phyloP scores from a whole-genome alignment of 176 grass and related monocot genomes.

The Elymus sibiricus region DNA sequence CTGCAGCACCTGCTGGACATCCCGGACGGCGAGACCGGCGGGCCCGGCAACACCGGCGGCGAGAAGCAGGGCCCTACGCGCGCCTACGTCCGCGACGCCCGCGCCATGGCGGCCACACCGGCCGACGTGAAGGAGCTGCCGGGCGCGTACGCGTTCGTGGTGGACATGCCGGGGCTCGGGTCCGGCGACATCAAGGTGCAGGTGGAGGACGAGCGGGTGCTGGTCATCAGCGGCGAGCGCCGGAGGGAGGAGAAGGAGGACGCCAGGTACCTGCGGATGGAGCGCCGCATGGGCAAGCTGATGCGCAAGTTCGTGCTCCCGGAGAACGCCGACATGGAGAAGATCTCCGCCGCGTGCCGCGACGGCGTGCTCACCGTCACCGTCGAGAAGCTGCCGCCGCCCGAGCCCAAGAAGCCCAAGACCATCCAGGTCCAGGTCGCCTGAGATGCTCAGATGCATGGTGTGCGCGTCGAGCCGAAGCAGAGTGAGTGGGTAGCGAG shows the following conservation, averaged over 20 bases:
- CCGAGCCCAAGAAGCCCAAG: conserved; percentile 85
- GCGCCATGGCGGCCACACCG: conserved; percentile 68
- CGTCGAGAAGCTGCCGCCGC: conserved; percentile 67
- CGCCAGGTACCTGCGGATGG: conserved; percentile 72
- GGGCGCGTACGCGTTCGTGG: conserved; percentile 54
- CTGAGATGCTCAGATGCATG: too few relatives aligned
- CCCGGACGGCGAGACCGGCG: conserved; percentile 41
- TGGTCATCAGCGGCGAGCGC: conserved; percentile 76
- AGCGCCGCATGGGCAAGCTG: conserved; percentile 78
- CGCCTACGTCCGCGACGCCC: conserved; percentile 70
- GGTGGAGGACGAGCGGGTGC: conserved; percentile 72
- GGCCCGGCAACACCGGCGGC: neutral
- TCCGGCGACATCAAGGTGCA: conserved; percentile 82
- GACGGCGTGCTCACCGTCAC: conserved; percentile 68
- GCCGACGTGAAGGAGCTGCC: conserved; percentile 81
- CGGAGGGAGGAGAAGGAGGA: conserved; percentile 65
- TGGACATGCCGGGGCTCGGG: conserved; percentile 83
- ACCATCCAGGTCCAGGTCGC: conserved; percentile 59
- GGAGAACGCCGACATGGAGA: conserved; percentile 61
- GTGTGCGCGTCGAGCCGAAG: too few relatives aligned
- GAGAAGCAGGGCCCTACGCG: conserved; percentile 47
- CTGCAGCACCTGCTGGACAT: conserved; percentile 62
- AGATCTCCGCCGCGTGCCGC: conserved; percentile 54
- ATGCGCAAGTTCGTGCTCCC: conserved; percentile 82
- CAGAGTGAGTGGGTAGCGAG: too few relatives aligned